Evolutionary conservation across 2,329 filamentous ascomycete species (phyloP).

Genomic region (Penicillium oxalicum): DNA sequence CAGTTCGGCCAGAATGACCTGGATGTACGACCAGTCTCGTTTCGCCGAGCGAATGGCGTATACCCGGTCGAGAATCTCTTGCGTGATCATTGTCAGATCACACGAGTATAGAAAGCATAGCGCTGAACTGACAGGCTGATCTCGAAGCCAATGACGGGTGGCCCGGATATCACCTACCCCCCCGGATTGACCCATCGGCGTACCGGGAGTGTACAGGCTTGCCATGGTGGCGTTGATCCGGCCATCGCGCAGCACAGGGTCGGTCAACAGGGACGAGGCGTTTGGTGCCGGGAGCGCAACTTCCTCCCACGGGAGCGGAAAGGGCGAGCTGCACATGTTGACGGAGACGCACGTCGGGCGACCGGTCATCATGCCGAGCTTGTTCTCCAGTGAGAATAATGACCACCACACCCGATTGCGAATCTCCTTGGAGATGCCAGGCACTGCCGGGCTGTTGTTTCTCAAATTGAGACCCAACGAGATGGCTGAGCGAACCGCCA

Average conservation of each 20-base stretch:
- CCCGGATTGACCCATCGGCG: not conserved
- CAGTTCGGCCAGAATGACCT: not conserved
- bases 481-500: slow-evolving; percentile 32
- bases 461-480: slow-evolving; percentile 36
- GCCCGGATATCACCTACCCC: not conserved
- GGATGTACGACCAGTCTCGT: slow-evolving; percentile 1
- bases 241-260: slow-evolving; percentile 2
- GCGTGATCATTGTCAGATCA: slow-evolving; percentile 26
- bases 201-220: not conserved
- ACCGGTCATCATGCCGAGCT: slow-evolving; percentile 36
- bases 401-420: slow-evolving; percentile 39
- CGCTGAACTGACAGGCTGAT: slow-evolving; percentile 8
- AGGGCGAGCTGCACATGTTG: slow-evolving; percentile 8
- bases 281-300: slow-evolving; percentile 17
- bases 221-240: slow-evolving; percentile 7
- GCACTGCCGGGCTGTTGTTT: slow-evolving; percentile 24
- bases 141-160: slow-evolving; percentile 4
- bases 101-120: slow-evolving; percentile 28
- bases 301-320: slow-evolving; percentile 14
- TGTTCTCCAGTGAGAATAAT: slow-evolving; percentile 31
- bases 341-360: slow-evolving; percentile 28
- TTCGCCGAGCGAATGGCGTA: slow-evolving; percentile 21
- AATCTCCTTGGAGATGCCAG: slow-evolving; percentile 30
- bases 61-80: slow-evolving; percentile 26
- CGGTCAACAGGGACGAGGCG: slow-evolving; percentile 1